phyloP scores from a whole-genome alignment of 208 protist species.

The Tritrichomonas foetus region DNA sequence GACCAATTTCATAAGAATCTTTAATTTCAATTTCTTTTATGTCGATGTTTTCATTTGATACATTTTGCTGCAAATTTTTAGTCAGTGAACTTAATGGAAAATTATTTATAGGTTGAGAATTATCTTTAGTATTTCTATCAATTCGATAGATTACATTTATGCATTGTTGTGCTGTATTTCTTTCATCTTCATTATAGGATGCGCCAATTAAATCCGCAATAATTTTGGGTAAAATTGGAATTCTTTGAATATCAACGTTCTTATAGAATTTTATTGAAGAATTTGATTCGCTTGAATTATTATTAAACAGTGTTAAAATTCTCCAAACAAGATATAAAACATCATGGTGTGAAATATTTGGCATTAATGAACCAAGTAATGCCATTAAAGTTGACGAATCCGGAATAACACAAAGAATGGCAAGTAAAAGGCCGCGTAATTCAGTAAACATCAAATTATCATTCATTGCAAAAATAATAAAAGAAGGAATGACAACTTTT shows the following conservation, averaged over 20 bases:
- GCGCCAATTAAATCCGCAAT: background rate
- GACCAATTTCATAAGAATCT: background rate
- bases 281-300: too few species aligned
- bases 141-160: background rate
- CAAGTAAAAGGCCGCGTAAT: background rate
- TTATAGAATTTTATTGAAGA: background rate
- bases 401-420: background rate
- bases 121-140: background rate
- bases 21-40: too few species aligned
- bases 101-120: too few species aligned
- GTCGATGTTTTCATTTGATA: too few species aligned
- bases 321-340: too few species aligned
- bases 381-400: background rate
- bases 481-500: background rate
- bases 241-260: background rate
- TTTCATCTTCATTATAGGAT: background rate
- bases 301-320: too few species aligned
- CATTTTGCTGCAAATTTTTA: too few species aligned
- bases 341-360: background rate
- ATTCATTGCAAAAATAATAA: background rate
- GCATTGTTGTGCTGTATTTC: too few species aligned
- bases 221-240: background rate
- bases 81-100: too few species aligned
- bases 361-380: background rate
- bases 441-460: background rate